Conservation (phyloP, 179 eudicot genomes). For the Amaranthus tricolor region DNA sequence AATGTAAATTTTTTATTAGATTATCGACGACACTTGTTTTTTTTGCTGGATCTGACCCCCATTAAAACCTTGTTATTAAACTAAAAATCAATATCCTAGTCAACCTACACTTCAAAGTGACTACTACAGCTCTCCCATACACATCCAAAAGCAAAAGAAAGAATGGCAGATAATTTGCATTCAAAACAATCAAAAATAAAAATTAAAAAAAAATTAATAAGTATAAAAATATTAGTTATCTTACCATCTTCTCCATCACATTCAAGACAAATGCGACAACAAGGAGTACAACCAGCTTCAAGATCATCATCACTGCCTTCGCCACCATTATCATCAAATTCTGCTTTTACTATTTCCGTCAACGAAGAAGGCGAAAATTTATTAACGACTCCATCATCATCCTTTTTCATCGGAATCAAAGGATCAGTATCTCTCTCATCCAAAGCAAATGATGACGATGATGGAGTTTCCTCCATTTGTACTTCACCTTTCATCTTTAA, state of each 20-base stretch:
- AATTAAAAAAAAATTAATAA: not conserved
- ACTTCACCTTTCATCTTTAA: constrained; percentile 48
- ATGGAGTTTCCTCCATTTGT: constrained; percentile 52
- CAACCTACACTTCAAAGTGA: too few relatives aligned
- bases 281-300: constrained; percentile 59
- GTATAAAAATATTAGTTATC: not conserved
- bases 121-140: too few relatives aligned
- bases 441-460: not conserved
- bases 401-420: constrained; percentile 38
- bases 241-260: constrained; percentile 77
- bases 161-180: not conserved
- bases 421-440: constrained; percentile 64
- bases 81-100: too few relatives aligned
- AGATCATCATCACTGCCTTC: constrained; percentile 21
- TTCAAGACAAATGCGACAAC: constrained; percentile 88
- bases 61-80: too few relatives aligned
- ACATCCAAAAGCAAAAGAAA: too few relatives aligned
- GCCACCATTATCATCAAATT: constrained; percentile 3
- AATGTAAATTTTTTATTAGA: too few relatives aligned
- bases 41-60: too few relatives aligned
- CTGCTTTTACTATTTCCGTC: constrained; percentile 41
- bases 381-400: constrained; percentile 13
- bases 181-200: not conserved
- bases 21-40: too few relatives aligned
- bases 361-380: constrained; percentile 21